Percentiles rank a stretch among this genome's conserved stretches.
phyloP scores from a whole-genome alignment of 257 asterid species.

The Solanum peruvianum region DNA sequence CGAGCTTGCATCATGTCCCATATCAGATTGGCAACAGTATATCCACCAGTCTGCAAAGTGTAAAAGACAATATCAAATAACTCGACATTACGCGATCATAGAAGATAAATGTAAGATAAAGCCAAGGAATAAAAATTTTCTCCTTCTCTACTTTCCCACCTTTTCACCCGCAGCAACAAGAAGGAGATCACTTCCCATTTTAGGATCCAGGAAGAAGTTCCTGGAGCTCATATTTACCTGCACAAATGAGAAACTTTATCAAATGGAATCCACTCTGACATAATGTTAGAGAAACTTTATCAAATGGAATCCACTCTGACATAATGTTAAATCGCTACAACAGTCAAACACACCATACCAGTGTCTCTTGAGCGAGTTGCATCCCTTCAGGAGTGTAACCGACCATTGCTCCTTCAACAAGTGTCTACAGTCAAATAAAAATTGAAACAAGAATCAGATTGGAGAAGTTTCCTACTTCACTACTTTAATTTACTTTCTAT shows the following conservation, averaged over 20 bases:
- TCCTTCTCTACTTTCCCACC: conserved; percentile 22
- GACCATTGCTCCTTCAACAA: conserved; percentile 78
- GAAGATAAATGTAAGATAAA: neutral
- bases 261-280: neutral
- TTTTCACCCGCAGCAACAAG: conserved; percentile 81
- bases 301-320: neutral
- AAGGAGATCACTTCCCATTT: conserved; percentile 65
- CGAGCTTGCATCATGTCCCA: conserved; percentile 89
- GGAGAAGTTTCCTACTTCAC: neutral
- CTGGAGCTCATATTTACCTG: conserved; percentile 53
- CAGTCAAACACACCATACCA: conserved; percentile 36
- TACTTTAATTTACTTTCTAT: neutral
- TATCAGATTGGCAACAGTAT: conserved; percentile 66
- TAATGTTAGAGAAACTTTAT: neutral
- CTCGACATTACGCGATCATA: neutral
- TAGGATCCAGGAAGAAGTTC: conserved; percentile 31
- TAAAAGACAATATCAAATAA: conserved; percentile 1
- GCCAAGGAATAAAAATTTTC: neutral
- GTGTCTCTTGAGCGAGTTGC: conserved; percentile 77
- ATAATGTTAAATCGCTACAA: neutral
- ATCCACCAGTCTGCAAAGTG: conserved; percentile 63
- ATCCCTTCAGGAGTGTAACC: conserved; percentile 82
- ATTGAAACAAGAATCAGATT: neutral
- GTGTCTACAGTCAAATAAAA: conserved; percentile 38
- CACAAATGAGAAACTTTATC: neutral